Evolutionary conservation across 768 basidiomycete species (phyloP).

Genomic region (Macrolepiota dolichaula): DNA sequence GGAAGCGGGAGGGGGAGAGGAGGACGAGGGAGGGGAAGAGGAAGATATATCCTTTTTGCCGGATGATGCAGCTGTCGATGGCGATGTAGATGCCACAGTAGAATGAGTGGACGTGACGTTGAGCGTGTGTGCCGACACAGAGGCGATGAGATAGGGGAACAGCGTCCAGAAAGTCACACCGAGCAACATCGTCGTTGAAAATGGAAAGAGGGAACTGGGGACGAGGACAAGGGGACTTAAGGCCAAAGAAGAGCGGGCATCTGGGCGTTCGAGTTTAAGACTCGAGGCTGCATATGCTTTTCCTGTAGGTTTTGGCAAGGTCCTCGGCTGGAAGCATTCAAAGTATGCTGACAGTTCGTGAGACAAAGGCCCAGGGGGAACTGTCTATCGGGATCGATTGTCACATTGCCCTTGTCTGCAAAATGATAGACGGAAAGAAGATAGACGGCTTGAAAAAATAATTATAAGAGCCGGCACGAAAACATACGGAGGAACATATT

Average conservation of each 20-base stretch:
- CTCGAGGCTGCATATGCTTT: constrained; percentile 15
- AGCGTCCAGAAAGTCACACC: neutral
- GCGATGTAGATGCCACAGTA: neutral
- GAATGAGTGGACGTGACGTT: neutral
- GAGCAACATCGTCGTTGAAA: constrained; percentile 4
- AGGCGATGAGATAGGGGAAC: neutral
- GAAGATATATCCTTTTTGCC: constrained; percentile 12
- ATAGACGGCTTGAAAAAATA: neutral
- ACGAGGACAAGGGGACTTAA: neutral
- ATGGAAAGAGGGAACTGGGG: neutral
- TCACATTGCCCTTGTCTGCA: constrained; percentile 1
- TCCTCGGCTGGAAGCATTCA: neutral
- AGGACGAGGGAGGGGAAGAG: constrained; percentile 16
- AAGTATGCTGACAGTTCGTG: constrained; percentile 27
- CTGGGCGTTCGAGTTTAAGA: constrained; percentile 9
- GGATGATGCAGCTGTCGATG: neutral
- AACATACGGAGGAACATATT: neutral
- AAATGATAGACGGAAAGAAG: constrained; percentile 17
- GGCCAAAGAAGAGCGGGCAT: neutral
- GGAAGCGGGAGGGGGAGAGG: constrained; percentile 6
- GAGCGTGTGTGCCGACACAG: constrained; percentile 1
- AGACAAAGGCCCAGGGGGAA: constrained; percentile 31
- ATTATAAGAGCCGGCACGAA: neutral
- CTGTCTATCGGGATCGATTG: constrained; percentile 27
- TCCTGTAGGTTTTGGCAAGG: constrained; percentile 17